Evolutionary conservation across 2,329 filamentous ascomycete species (phyloP).

Genomic region (Emericellopsis atlantica): DNA sequence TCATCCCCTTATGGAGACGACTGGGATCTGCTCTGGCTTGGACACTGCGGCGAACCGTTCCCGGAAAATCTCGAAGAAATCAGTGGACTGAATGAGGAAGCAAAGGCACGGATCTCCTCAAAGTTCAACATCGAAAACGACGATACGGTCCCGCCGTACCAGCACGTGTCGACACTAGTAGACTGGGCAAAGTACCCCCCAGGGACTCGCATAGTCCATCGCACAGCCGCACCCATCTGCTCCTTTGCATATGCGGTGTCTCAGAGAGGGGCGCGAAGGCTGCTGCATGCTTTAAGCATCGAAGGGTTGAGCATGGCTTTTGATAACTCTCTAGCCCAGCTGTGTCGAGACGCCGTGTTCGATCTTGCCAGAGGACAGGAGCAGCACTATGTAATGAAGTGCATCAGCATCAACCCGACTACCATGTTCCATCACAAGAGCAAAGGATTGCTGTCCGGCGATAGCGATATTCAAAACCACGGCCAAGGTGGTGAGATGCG

Average conservation of each 20-base stretch:
- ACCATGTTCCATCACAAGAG: conserved; percentile 6
- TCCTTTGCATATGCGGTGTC: conserved; percentile 41
- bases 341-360: conserved; percentile 27
- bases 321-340: conserved; percentile 28
- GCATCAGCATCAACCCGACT: conserved; percentile 19
- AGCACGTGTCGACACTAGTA: conserved; percentile 22
- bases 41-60: conserved; percentile 29
- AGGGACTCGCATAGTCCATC: conserved; percentile 31
- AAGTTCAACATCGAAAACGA: conserved; percentile 17
- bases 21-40: conserved; percentile 40
- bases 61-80: conserved; percentile 6
- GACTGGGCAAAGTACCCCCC: conserved; percentile 18
- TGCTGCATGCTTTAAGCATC: conserved; percentile 27
- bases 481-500: conserved; percentile 8
- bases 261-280: conserved; percentile 35
- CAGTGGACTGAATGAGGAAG: conserved; percentile 12
- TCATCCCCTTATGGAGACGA: conserved; percentile 32
- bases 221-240: conserved; percentile 24
- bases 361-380: conserved; percentile 7
- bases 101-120: too few species aligned
- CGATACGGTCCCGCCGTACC: conserved; percentile 21
- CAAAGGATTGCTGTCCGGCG: conserved; percentile 5
- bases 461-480: conserved; percentile 16
- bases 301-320: conserved; percentile 22
- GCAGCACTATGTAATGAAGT: conserved; percentile 7